A percentile compares a stretch with the other conserved stretches of the same genome.
These are phyloP conservation scores for Porodaedalea pini DNA, from an alignment of 1,284 basidiomycete genomes.

Conservation along the genomic window DNA sequence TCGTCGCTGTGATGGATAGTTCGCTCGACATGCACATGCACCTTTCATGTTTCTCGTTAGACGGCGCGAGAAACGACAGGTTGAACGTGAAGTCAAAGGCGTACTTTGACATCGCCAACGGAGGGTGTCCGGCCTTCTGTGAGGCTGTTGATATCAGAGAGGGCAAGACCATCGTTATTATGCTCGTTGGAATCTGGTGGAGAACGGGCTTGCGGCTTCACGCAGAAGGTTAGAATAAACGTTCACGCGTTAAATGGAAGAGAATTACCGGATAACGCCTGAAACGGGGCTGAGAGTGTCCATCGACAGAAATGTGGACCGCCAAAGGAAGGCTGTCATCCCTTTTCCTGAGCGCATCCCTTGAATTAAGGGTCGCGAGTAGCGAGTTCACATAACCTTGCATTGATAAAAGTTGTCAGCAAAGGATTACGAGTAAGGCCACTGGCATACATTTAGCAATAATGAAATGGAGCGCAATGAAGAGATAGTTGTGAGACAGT, in stretches of 20 bases:
- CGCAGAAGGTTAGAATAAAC: too few species aligned
- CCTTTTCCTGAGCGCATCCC: conserved; percentile 15
- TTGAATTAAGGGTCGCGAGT: conserved; percentile 18
- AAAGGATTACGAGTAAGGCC: not conserved
- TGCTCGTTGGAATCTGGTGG: not conserved
- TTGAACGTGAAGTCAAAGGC: too few species aligned
- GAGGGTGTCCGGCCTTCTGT: not conserved
- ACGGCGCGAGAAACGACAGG: too few species aligned
- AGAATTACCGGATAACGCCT: conserved; percentile 1
- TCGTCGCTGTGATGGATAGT: conserved; percentile 10
- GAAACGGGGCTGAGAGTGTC: conserved; percentile 13
- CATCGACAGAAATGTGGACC: conserved; percentile 15
- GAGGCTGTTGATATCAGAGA: not conserved
- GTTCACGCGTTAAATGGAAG: not conserved
- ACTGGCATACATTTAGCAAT: conserved; percentile 12
- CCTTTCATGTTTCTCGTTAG: too few species aligned
- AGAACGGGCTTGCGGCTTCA: not conserved
- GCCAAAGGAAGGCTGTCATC: conserved; percentile 13
- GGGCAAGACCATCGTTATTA: not conserved
- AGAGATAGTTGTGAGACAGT: conserved; percentile 16
- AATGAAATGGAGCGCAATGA: conserved; percentile 19
- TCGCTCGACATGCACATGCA: conserved; percentile 19
- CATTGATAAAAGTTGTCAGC: not conserved
- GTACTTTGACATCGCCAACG: conserved; percentile 14
- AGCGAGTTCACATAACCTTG: conserved; percentile 19